These are phyloP conservation scores for Cordyceps cateniannulata DNA, from an alignment of 2,329 filamentous ascomycete genomes.

Conservation along the genomic window DNA sequence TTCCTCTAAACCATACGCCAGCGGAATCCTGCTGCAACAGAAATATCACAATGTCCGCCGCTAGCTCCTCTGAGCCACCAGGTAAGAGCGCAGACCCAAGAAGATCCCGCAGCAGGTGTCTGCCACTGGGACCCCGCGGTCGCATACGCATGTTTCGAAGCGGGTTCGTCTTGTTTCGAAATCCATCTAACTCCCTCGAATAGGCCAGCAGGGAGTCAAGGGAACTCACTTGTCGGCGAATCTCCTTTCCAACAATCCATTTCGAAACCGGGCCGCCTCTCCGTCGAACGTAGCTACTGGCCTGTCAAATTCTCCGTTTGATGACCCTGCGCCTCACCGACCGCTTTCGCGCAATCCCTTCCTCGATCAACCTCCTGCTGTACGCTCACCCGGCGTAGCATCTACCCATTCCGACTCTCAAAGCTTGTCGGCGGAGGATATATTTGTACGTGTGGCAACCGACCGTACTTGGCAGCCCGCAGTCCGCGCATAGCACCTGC, in stretches of 20 bases:
- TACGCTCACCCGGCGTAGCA: constrained; percentile 44
- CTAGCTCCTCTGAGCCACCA: background rate
- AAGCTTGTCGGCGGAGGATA: constrained; percentile 56
- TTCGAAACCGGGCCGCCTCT: constrained; percentile 65
- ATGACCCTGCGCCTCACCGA: constrained; percentile 47
- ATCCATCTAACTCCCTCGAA: constrained; percentile 1
- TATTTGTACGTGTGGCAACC: constrained; percentile 61
- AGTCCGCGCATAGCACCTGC: background rate
- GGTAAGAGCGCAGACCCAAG: background rate
- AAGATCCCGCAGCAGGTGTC: background rate
- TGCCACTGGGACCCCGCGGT: constrained; percentile 2
- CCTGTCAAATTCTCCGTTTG: constrained; percentile 50
- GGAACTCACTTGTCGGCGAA: constrained; percentile 29
- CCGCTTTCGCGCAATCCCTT: constrained; percentile 71
- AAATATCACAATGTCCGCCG: background rate
- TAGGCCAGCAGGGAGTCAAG: constrained; percentile 9
- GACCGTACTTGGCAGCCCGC: background rate
- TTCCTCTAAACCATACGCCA: background rate
- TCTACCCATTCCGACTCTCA: constrained; percentile 38
- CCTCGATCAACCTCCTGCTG: constrained; percentile 48
- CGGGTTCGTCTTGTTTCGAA: background rate
- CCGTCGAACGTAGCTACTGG: constrained; percentile 35
- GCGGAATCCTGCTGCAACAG: background rate
- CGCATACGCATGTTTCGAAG: constrained; percentile 1
- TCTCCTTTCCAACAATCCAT: constrained; percentile 78